Base-by-base conservation (phyloP, 164 flowering plant species). In the Dillenia turbinata region DNA sequence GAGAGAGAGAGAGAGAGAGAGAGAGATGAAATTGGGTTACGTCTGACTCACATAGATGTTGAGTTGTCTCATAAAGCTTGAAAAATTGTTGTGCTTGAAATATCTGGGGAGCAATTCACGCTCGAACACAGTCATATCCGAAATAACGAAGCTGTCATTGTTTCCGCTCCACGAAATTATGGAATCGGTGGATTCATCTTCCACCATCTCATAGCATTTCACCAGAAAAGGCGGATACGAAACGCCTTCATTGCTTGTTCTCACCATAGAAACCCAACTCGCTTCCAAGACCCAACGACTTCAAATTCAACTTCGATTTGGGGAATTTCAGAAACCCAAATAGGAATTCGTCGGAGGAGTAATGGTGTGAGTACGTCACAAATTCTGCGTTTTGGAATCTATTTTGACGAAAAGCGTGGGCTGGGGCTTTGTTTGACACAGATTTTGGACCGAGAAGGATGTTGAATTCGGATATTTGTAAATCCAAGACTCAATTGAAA, bases 41-140 rank as follows among this genome's bases (percentile, higher is more conserved):
- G 40, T 5, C 40, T 33, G 40, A 33, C 78, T 69, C 44, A 84
- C 88, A 71, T 84, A 84, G 60, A 78, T 80, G 26, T 82, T 82
- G 60, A 84, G 83, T n/a, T 84, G 89, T 55, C 89, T 55, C 78
- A 82, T 75, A 74, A 84, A 84, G 62, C 86, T 82, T 15, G 89
- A 80, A 72, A 78, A 78, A 59, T 84, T 84, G 48, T 66, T 67
- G 66, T 84, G 87, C 71, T 83, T 83, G 73, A 80, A 83, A 59
- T 69, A 79, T 54, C 62, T 75, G n/a, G 85, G 82, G 12, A 83
- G 74, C 71, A 83, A 70, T 1, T 56, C 68, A 26, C 61, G 68
- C 12, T 79, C 65, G 63, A 83, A 75, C 45, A 64, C 55, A 43
- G 74, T 74, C 71, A 69, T 66, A 49, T 83, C 78, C 80, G 69